Conservation (phyloP, 345 rosid genomes). For the Laguncularia racemosa region DNA sequence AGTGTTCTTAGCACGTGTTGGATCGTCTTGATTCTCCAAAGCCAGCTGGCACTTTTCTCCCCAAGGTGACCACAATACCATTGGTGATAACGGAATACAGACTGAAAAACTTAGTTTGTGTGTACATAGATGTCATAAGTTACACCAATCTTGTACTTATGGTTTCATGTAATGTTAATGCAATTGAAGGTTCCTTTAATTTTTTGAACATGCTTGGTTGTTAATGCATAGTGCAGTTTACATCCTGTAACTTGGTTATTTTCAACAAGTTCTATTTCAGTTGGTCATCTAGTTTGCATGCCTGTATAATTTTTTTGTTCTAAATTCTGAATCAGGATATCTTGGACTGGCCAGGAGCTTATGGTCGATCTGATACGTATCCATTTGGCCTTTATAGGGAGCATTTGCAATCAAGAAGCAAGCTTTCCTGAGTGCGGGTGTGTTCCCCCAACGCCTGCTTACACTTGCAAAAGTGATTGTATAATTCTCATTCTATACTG, state of each 20-base stretch:
- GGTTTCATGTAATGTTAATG: slow-evolving; percentile 25
- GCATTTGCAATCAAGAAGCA: slow-evolving; percentile 8
- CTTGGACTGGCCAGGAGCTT: slow-evolving; percentile 7
- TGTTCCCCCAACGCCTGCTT: no score
- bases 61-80: slow-evolving; percentile 31
- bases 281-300: slow-evolving; percentile 1
- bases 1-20: slow-evolving; percentile 21
- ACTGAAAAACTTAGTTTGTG: slow-evolving; percentile 21
- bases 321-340: slow-evolving; percentile 13
- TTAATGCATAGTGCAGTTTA: slow-evolving; percentile 1
- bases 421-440: no score
- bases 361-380: slow-evolving; percentile 4
- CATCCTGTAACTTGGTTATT: background rate
- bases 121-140: slow-evolving; percentile 40
- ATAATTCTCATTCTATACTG: no score
- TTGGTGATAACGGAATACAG: slow-evolving; percentile 27
- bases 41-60: slow-evolving; percentile 15
- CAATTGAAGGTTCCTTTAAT: slow-evolving; percentile 16
- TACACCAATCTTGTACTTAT: slow-evolving; percentile 32
- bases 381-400: slow-evolving; percentile 4
- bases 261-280: slow-evolving; percentile 3
- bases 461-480: no score
- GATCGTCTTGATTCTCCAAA: slow-evolving; percentile 17
- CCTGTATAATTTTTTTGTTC: slow-evolving; percentile 5
- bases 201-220: background rate